phyloP scores from a whole-genome alignment of 2,329 filamentous ascomycete genomes.

The Neurospora crassa region DNA sequence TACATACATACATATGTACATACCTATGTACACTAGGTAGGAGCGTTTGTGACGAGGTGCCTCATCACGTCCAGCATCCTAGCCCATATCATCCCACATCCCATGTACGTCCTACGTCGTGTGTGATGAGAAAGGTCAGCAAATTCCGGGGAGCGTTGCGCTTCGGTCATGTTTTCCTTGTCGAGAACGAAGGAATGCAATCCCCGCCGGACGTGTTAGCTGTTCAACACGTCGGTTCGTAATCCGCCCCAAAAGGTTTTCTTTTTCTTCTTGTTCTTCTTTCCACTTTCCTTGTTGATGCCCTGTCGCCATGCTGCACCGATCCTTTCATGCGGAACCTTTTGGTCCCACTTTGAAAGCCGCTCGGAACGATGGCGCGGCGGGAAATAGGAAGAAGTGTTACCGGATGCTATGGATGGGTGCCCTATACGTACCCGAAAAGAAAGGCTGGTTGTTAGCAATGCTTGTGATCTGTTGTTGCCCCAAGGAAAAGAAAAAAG shows the following conservation, averaged over 20 bases:
- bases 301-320: not conserved
- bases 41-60: not conserved
- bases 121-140: not conserved
- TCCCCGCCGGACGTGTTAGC: not conserved
- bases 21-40: not conserved
- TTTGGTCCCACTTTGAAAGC: not conserved
- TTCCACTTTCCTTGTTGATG: not conserved
- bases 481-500: not conserved
- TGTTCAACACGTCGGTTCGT: not conserved
- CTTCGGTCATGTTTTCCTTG: not conserved
- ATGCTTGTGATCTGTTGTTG: not conserved
- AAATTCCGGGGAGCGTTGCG: not conserved
- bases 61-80: conserved; percentile 10
- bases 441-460: not conserved
- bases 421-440: not conserved
- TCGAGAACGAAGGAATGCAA: not conserved
- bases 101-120: not conserved
- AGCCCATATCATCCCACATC: not conserved
- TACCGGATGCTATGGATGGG: not conserved
- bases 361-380: not conserved
- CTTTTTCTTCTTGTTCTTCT: not conserved
- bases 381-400: not conserved
- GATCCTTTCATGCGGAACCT: not conserved
- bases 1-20: too few species aligned
- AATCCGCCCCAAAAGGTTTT: not conserved